Evolutionary conservation across 345 rosid genomes (phyloP), one percentile per base, ranked within the genome.

Genomic region (Hibiscus syriacus): DNA sequence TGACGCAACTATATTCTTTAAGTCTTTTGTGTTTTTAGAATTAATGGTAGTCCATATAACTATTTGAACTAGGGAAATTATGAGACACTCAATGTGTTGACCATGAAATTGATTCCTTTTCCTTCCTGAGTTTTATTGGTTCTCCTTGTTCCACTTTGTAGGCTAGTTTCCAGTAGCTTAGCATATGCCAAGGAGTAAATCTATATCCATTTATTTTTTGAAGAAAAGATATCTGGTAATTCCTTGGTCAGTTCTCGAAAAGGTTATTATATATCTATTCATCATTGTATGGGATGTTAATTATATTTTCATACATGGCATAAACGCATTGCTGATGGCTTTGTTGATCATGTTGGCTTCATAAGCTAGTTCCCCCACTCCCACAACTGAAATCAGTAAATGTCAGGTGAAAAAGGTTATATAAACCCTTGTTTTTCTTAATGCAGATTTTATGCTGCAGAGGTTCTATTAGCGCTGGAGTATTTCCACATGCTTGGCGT

Each of bases 361-460:
- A 2, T 26, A 56, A 19, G n/a, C 26, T 12, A 56, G 50, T 54
- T 6, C 19, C 17, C 32, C n/a, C n/a, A n/a, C 32, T 29, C 32
- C 32, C 32, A 3, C 17, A 3, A 12, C 29, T 27, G 22, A 3
- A 29, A 26, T 32, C 20, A 41, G 39, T 22, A 13, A 25, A 52
- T 65, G 55, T 59, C 30, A 14, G 32, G 41, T 8, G 1, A 0
- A 9, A 36, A 36, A 39, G 55, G 29, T 34, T 69, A n/a, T 27
- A 22, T 45, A 46, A 17, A 36, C 55, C 45, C 0, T 61, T 58
- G 12, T 68, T 32, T 55, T 73, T 66, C 41, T 20, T 7, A 27
- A 45, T 72, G 74, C 84, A 93, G 98, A 70, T 94, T 94, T 77
- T 94, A 91, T 46, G 99, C 99, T 5, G 96, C 99, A 27, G 99